Evolutionary conservation across 1,284 basidiomycete species (phyloP).

Genomic region (Termitomyces sp.): DNA sequence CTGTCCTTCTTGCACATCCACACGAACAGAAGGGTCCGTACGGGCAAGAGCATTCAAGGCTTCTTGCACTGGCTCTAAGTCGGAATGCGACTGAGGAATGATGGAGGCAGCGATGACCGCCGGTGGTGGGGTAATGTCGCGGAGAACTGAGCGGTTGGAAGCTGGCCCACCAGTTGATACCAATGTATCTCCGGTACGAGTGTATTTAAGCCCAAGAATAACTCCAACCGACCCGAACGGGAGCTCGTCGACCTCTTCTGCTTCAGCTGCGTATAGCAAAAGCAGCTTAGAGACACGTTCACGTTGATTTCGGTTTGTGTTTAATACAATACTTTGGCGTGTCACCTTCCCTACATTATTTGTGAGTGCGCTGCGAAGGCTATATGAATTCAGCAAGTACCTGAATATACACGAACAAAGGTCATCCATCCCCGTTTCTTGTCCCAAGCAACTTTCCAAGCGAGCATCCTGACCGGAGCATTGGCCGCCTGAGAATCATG

Average conservation of each 20-base stretch:
- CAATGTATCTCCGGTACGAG: constrained; percentile 86
- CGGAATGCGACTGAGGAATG: constrained; percentile 77
- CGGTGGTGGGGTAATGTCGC: constrained; percentile 68
- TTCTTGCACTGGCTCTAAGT: constrained; percentile 70
- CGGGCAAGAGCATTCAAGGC: constrained; percentile 74
- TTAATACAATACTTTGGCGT: constrained; percentile 60
- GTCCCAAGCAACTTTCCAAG: constrained; percentile 90
- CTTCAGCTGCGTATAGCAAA: constrained; percentile 74
- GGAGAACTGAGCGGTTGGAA: constrained; percentile 41
- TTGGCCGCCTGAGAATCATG: constrained; percentile 40
- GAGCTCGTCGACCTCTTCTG: constrained; percentile 77
- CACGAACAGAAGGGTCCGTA: constrained; percentile 80
- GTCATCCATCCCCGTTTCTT: constrained; percentile 86
- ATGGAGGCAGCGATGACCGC: constrained; percentile 77
- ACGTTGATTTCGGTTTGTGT: constrained; percentile 62
- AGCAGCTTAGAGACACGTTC: constrained; percentile 78
- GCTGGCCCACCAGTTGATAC: constrained; percentile 41
- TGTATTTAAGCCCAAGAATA: constrained; percentile 76
- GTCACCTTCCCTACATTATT: constrained; percentile 54
- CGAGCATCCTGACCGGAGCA: constrained; percentile 59
- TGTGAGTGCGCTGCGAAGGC: neutral
- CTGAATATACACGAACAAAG: constrained; percentile 85
- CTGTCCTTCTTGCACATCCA: constrained; percentile 78
- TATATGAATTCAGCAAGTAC: constrained; percentile 32
- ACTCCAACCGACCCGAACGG: constrained; percentile 84